Evolutionary conservation across 192 early-diverging fungal genomes (phyloP), one percentile per base, ranked within the genome.

Genomic region (Endogone sp.): DNA sequence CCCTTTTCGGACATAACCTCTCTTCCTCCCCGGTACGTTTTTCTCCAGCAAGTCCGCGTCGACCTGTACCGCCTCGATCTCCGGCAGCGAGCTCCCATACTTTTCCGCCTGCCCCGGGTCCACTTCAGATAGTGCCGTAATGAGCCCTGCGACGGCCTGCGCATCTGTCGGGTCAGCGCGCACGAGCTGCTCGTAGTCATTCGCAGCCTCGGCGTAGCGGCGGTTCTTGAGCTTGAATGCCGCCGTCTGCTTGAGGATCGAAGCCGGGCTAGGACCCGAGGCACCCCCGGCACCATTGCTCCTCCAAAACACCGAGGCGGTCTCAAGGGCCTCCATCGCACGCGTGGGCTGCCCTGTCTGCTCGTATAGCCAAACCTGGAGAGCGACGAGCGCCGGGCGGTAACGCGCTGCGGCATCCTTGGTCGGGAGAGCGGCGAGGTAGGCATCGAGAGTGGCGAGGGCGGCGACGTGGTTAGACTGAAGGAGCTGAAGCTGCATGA

Each of bases 351-450:
- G 79, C n/a, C 79, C 84, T 9, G 83, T 79, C 29, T 91, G 79
- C 31, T 86, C 86, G 74, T 92, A 88, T 30, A 92, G 67, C 89
- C 89, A 91, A 10, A 91, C 86, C 37, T 88, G 70, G 24, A 92
- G 73, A 0, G 90, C 88, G n/a, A 92, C 84, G 3, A 89, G 67
- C 29, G 76, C 90, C 4, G 91, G 89, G 37, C 79, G 79, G 56
- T 89, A 78, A 16, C 37, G 37, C 16, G 16, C 9, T 16, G 16
- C 16, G 60, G 69, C 69, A 23, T 79, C 70, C 58, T 69, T 61
- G 28, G 64, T 37, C n/a, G 49, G 49, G 2, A 79, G 56, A 3
- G 28, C 37, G 23, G 69, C 75, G 49, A 88, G 60, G 68, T 80
- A 87, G 2, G 60, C 59, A 22, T 81, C 66, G n/a, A 85, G 57